phyloP scores from a whole-genome alignment of 2,329 filamentous ascomycete genomes.

The Dothidotthia symphoricarpi region DNA sequence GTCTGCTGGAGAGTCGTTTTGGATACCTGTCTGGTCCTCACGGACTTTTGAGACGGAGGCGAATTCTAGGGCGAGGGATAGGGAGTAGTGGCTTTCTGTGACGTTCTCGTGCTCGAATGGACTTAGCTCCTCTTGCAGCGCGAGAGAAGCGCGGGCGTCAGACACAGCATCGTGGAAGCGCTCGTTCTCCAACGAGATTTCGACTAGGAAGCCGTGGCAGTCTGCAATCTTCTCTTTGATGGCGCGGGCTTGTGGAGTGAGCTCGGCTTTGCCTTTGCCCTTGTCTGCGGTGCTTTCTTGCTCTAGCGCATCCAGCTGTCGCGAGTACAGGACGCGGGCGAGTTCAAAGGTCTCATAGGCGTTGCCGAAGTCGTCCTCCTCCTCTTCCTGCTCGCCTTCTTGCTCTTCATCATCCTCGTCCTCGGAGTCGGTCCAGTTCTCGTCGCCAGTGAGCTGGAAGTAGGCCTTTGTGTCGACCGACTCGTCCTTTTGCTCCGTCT shows the following conservation, averaged over 20 bases:
- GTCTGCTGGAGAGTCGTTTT: constrained; percentile 37
- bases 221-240: constrained; percentile 82
- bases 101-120: constrained; percentile 78
- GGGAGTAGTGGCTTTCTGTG: constrained; percentile 94
- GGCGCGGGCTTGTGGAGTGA: constrained; percentile 30
- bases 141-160: constrained; percentile 75
- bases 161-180: constrained; percentile 84
- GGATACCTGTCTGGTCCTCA: constrained; percentile 49
- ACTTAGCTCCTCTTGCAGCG: constrained; percentile 75
- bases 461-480: constrained; percentile 66
- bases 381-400: constrained; percentile 50
- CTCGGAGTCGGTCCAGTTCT: constrained; percentile 79
- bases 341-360: constrained; percentile 65
- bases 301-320: constrained; percentile 53
- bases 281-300: constrained; percentile 39
- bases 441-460: constrained; percentile 92
- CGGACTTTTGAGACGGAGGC: constrained; percentile 69
- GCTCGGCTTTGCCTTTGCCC: constrained; percentile 49
- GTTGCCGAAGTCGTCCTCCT: constrained; percentile 62
- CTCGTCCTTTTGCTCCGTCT: constrained; percentile 47
- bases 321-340: constrained; percentile 58
- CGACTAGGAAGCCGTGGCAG: constrained; percentile 88
- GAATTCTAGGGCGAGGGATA: constrained; percentile 92
- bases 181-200: constrained; percentile 97
- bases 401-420: constrained; percentile 62